These are phyloP conservation scores for Vitis cinerea DNA, from an alignment of 164 flowering plant genomes.

Conservation along the genomic window DNA sequence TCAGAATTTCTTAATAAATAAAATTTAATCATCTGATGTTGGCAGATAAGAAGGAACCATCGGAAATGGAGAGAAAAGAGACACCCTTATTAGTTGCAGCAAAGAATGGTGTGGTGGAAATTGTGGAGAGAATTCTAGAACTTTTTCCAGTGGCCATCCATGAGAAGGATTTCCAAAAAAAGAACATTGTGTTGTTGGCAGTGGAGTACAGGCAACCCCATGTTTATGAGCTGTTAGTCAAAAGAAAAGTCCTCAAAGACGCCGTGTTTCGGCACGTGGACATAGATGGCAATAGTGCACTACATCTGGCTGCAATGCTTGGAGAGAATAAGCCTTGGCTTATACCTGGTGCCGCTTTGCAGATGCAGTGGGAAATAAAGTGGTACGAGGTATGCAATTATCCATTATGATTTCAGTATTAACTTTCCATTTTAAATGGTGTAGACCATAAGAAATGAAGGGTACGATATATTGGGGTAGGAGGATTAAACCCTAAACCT, in stretches of 20 bases:
- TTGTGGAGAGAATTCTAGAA: too few relatives aligned
- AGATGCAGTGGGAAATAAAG: neutral
- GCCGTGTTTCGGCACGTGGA: neutral
- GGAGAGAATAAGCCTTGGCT: neutral
- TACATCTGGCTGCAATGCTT: neutral
- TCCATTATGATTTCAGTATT: too few relatives aligned
- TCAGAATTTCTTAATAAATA: too few relatives aligned
- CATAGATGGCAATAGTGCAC: neutral
- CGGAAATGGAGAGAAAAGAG: neutral
- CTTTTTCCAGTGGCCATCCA: neutral
- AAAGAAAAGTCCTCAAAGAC: neutral
- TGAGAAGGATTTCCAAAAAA: neutral
- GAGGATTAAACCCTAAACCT: too few relatives aligned
- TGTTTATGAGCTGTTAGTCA: neutral
- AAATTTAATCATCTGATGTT: neutral
- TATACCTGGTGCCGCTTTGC: neutral
- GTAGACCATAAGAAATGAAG: too few relatives aligned
- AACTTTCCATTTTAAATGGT: too few relatives aligned
- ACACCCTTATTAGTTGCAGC: constrained; percentile 1
- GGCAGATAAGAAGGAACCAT: neutral
- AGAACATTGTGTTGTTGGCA: neutral
- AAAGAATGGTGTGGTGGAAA: neutral
- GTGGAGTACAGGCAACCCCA: constrained; percentile 5
- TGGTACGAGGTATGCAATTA: constrained; percentile 4
- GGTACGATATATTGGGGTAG: too few relatives aligned